Conservation (phyloP, 2,329 filamentous ascomycete genomes). For the Nigrospora oryzae region DNA sequence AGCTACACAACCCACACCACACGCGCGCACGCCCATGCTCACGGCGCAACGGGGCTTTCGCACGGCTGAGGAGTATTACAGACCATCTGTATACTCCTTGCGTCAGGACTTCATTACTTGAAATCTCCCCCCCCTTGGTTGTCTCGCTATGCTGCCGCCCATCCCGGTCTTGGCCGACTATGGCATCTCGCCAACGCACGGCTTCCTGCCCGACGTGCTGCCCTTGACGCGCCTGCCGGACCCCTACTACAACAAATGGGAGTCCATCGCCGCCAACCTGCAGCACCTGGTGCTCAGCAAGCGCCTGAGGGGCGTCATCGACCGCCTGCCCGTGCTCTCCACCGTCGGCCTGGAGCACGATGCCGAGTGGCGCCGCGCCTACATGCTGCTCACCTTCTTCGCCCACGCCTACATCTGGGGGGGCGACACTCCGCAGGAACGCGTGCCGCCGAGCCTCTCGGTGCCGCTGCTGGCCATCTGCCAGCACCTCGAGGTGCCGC, state of each 20-base stretch:
- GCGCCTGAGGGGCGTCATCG: conserved; percentile 70
- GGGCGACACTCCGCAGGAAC: conserved; percentile 72
- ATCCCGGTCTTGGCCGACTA: conserved; percentile 65
- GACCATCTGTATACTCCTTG: conserved; percentile 56
- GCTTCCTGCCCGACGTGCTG: conserved; percentile 77
- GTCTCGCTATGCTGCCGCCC: conserved; percentile 43
- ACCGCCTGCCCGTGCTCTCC: conserved; percentile 74
- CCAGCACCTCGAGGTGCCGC: conserved; percentile 71
- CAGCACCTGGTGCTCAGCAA: conserved; percentile 81
- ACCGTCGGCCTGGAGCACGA: conserved; percentile 75
- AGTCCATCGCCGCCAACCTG: conserved; percentile 75
- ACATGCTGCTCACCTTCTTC: conserved; percentile 59
- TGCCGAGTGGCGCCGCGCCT: conserved; percentile 80
- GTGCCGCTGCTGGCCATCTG: conserved; percentile 75
- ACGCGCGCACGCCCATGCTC: conserved; percentile 21
- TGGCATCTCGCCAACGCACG: conserved; percentile 68
- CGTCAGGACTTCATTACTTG: conserved; percentile 40
- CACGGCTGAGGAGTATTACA: conserved; percentile 57
- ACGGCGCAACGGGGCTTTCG: conserved; percentile 25
- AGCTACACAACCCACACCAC: no score
- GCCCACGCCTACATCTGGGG: conserved; percentile 91
- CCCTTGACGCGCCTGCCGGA: conserved; percentile 78
- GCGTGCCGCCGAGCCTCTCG: conserved; percentile 72
- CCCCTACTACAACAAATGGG: conserved; percentile 93
- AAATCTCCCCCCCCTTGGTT: conserved; percentile 7